Evolutionary conservation across 129 eudicot genomes (phyloP).

Genomic region (Pulicaria dysenterica): DNA sequence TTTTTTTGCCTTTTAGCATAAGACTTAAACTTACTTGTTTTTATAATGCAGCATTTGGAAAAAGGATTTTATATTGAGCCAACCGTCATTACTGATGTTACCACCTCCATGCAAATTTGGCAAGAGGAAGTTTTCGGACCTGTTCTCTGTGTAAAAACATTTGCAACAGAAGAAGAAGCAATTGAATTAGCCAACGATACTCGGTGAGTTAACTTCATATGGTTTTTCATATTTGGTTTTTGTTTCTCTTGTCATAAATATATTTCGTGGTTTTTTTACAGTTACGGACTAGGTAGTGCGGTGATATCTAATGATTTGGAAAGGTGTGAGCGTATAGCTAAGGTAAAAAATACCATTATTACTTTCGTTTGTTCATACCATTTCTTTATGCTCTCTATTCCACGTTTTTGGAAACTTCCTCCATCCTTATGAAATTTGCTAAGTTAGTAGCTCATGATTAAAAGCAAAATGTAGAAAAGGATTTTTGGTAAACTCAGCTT

Average conservation of each 20-base stretch:
- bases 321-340: slow-evolving; percentile 78
- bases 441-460: neutral
- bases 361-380: neutral
- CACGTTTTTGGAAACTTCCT: neutral
- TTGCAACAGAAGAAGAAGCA: slow-evolving; percentile 83
- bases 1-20: neutral
- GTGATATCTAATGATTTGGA: slow-evolving; percentile 78
- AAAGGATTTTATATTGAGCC: slow-evolving; percentile 76
- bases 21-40: neutral
- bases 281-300: slow-evolving; percentile 81
- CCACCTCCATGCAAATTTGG: slow-evolving; percentile 90
- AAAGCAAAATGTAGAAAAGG: neutral
- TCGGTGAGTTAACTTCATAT: slow-evolving; percentile 46
- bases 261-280: slow-evolving; percentile 29
- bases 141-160: slow-evolving; percentile 80
- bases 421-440: neutral
- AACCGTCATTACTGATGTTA: slow-evolving; percentile 65
- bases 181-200: slow-evolving; percentile 86
- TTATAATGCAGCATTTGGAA: slow-evolving; percentile 57
- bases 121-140: slow-evolving; percentile 95
- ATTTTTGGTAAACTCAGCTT: no score
- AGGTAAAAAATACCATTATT: slow-evolving; percentile 43
- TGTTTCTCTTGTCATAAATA: neutral
- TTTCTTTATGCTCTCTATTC: neutral
- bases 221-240: neutral